These are phyloP conservation scores for Harringtonia aguacate DNA, from an alignment of 2,329 filamentous ascomycete genomes.

Conservation along the genomic window DNA sequence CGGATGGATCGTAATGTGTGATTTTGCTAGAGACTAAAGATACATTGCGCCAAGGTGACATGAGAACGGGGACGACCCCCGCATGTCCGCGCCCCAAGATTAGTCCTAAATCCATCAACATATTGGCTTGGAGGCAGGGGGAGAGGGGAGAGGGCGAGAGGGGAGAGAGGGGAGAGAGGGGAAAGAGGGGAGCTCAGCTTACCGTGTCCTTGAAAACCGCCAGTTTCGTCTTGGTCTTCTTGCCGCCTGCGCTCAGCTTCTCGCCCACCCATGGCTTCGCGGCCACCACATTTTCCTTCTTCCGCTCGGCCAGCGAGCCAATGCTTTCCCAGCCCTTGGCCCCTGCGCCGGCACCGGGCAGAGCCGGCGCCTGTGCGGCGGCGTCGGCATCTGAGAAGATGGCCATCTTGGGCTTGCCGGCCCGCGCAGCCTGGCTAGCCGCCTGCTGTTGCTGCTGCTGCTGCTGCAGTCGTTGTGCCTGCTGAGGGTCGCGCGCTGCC, in stretches of 20 bases:
- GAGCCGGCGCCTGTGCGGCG: constrained; percentile 42
- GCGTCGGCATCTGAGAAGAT: constrained; percentile 78
- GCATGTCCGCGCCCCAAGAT: constrained; percentile 32
- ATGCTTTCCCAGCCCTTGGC: constrained; percentile 87
- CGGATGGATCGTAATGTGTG: constrained; percentile 57
- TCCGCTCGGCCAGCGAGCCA: constrained; percentile 73
- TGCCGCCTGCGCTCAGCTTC: constrained; percentile 78
- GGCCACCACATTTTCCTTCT: constrained; percentile 86
- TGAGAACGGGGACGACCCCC: constrained; percentile 22
- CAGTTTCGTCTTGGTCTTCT: constrained; percentile 74
- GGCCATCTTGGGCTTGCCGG: constrained; percentile 67
- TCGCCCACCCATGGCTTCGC: constrained; percentile 88
- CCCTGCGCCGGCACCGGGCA: constrained; percentile 38
- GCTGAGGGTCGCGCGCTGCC: constrained; percentile 53
- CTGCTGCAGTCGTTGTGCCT: constrained; percentile 16
- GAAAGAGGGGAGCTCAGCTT: constrained; percentile 35
- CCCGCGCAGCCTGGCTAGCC: constrained; percentile 36
- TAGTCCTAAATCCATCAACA: constrained; percentile 98
- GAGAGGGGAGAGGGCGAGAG: constrained; percentile 18
- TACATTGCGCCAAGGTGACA: constrained; percentile 29
- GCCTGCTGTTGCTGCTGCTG: constrained; percentile 14
- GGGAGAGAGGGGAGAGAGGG: too few relatives aligned
- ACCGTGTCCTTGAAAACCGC: constrained; percentile 93
- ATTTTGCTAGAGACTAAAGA: constrained; percentile 45
- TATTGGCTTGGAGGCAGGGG: constrained; percentile 26